Percentiles rank a stretch among this genome's conserved stretches.
Evolutionary conservation across 345 rosid species (phyloP).

Genomic region (Eucalyptus pauciflora): DNA sequence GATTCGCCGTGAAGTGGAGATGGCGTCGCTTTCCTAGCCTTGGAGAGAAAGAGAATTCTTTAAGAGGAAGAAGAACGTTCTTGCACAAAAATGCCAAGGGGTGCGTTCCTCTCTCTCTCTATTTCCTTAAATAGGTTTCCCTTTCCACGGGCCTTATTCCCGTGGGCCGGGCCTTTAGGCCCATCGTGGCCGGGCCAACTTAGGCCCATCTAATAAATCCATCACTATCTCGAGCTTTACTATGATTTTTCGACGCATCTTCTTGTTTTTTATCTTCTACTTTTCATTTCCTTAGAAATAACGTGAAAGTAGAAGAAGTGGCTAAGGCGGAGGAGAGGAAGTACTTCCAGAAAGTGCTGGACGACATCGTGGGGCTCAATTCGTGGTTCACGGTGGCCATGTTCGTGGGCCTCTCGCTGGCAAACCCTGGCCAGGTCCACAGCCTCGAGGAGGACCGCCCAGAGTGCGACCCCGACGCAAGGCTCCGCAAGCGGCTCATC

Average conservation of each 20-base stretch:
- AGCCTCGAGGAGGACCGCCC: background rate
- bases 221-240: background rate
- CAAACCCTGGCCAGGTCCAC: background rate
- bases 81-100: no score
- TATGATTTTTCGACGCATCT: background rate
- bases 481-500: background rate
- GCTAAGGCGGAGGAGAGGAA: background rate
- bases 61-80: no score
- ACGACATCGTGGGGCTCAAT: background rate
- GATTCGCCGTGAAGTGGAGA: no score
- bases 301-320: background rate
- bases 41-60: no score
- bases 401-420: background rate
- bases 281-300: background rate
- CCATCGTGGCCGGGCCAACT: no score
- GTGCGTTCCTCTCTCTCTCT: no score
- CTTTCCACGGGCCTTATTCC: no score
- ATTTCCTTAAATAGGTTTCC: no score
- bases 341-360: background rate
- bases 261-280: background rate
- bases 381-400: background rate
- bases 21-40: no score
- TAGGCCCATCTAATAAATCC: no score
- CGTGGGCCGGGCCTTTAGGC: no score
- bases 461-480: background rate